phyloP scores from a whole-genome alignment of 1,139 yeast species.

The Kodamaea sp. region DNA sequence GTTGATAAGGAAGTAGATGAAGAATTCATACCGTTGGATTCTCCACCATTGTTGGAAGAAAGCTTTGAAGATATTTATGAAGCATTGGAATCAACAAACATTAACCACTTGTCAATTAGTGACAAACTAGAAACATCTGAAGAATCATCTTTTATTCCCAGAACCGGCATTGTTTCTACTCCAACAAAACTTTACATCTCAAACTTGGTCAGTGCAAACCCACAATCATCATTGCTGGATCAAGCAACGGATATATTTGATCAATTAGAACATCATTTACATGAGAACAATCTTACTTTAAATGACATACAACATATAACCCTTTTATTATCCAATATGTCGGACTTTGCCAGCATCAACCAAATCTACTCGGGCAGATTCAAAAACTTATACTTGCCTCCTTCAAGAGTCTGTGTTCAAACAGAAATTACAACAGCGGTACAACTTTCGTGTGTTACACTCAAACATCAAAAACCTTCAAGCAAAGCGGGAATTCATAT shows the following conservation, averaged over 20 bases:
- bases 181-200: conserved; percentile 46
- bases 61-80: conserved; percentile 45
- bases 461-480: conserved; percentile 23
- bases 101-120: neutral
- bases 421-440: conserved; percentile 48
- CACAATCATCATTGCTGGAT: conserved; percentile 26
- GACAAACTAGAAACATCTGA: too few relatives aligned
- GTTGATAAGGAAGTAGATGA: conserved; percentile 34
- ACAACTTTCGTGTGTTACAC: conserved; percentile 61
- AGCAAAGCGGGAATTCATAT: conserved; percentile 75
- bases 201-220: conserved; percentile 41
- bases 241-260: conserved; percentile 53
- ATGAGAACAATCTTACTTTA: conserved; percentile 27
- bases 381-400: conserved; percentile 63
- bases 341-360: conserved; percentile 61
- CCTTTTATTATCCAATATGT: conserved; percentile 65
- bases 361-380: conserved; percentile 57
- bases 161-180: conserved; percentile 5
- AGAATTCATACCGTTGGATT: conserved; percentile 21
- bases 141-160: neutral
- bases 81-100: neutral
- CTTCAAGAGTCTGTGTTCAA: conserved; percentile 84
- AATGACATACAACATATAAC: conserved; percentile 57
- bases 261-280: conserved; percentile 37
- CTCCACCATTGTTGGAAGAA: conserved; percentile 50